These are phyloP conservation scores for Pugionium cornutum DNA, from an alignment of 345 rosid species.

Conservation along the genomic window DNA sequence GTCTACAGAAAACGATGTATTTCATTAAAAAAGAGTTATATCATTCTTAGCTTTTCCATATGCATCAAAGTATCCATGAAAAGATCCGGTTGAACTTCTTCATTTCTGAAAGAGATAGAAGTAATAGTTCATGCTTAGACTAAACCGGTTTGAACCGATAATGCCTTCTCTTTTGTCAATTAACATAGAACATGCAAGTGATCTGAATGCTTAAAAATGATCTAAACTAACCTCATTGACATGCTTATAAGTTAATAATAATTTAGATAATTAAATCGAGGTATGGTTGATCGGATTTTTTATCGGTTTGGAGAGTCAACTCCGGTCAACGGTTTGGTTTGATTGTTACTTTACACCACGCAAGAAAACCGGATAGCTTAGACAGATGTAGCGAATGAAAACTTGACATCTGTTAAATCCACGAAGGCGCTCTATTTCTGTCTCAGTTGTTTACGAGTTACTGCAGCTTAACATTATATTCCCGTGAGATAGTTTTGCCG, in stretches of 20 bases:
- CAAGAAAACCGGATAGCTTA: constrained; percentile 11
- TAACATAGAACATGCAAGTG: too few species aligned
- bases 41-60: not conserved
- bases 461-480: constrained; percentile 21
- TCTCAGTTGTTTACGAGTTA: constrained; percentile 25
- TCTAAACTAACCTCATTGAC: too few species aligned
- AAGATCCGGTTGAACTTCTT: not conserved
- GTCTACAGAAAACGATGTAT: not conserved
- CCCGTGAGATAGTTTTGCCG: constrained; percentile 20
- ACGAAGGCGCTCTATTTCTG: constrained; percentile 29
- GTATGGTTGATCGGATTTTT: not conserved
- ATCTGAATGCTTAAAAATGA: too few species aligned
- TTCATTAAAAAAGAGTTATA: not conserved
- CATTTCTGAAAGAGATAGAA: too few species aligned
- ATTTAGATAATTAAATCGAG: not conserved
- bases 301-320: constrained; percentile 19
- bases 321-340: not conserved
- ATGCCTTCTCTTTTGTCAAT: not conserved
- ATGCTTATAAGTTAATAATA: too few species aligned
- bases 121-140: too few species aligned
- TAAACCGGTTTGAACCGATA: not conserved
- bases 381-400: constrained; percentile 12
- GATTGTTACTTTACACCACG: not conserved
- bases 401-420: constrained; percentile 29
- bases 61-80: not conserved